Base-by-base conservation (phyloP, 192 early-diverging fungal species). In the Jimgerdemannia flammicorona region DNA sequence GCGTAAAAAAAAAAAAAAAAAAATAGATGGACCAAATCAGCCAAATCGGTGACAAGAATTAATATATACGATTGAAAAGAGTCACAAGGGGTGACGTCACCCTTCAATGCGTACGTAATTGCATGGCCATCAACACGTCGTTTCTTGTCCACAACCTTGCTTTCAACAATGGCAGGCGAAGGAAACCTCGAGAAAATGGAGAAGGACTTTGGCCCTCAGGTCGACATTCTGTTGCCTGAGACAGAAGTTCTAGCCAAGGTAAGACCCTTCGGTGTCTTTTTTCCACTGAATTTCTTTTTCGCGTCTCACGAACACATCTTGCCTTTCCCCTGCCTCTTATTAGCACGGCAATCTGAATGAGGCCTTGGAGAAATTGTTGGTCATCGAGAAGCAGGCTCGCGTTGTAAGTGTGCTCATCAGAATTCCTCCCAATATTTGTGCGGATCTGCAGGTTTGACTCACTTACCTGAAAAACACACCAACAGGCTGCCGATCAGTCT, bases 351-450 rank as follows among this genome's bases (percentile, higher is more conserved):
- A 91, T 44, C 78, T 97, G 63, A 87, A 86, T 19, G 91, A 94
- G 77, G 95, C 98, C 3, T 86, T 99, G n/a, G 96, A 97, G 69
- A 89, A 92, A 74, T 87, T 98, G 43, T 84, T 96, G 41, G 83
- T 80, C 10, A 81, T 96, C 39, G 98, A 99, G 81, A 99, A 99
- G 83, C 96, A 98, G 84, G 96, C 97, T 9, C 90, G 98, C 66
- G 92, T 91, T 72, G 96, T 97, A 80, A 80, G 84, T 67, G n/a
- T 41, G 11, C 3, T 14, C 49, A 29, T 1, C 29, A 29, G 29
- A 1, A 1, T 29, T 29, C 29, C 29, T 29, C 29, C 29, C 29
- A 29, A 29, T 0, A 29, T 29, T 29, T 29, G 29, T 29, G 29
- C 29, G 29, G 29, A 29, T 0, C 29, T 29, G 29, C 29, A n/a